A percentile compares a stretch with the other conserved stretches of the same genome.
Evolutionary conservation across 2,329 filamentous ascomycete genomes (phyloP).

Genomic region (Herpotrichia juniperi): DNA sequence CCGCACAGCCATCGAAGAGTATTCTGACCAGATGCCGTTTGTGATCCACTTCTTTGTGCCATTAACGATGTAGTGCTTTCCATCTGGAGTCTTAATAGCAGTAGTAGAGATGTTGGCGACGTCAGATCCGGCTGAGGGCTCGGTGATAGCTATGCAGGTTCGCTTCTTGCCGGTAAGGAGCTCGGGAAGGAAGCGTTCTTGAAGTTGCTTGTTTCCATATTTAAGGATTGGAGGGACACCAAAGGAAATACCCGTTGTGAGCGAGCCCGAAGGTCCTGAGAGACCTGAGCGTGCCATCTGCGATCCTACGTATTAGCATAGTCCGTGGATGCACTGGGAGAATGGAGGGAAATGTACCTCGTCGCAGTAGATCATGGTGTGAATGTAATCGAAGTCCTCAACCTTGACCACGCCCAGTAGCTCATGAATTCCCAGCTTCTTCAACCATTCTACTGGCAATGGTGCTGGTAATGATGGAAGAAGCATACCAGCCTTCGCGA

Average conservation of each 20-base stretch:
- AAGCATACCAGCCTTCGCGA: constrained; percentile 71
- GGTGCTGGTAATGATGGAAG: constrained; percentile 73
- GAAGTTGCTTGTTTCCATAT: constrained; percentile 66
- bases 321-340: too few species aligned
- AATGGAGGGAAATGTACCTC: constrained; percentile 53
- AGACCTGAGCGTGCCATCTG: constrained; percentile 70
- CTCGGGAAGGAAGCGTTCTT: constrained; percentile 71
- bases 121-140: constrained; percentile 75
- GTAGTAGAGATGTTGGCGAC: constrained; percentile 76
- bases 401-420: constrained; percentile 70
- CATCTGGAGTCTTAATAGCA: constrained; percentile 66
- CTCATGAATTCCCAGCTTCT: constrained; percentile 68
- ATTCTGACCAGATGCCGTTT: constrained; percentile 70
- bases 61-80: constrained; percentile 72
- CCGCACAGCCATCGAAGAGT: constrained; percentile 73
- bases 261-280: constrained; percentile 65
- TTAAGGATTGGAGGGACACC: constrained; percentile 75
- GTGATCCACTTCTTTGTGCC: constrained; percentile 76
- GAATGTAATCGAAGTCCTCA: constrained; percentile 76
- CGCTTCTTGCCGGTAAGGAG: constrained; percentile 70
- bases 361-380: constrained; percentile 72
- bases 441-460: constrained; percentile 71
- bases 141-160: constrained; percentile 78
- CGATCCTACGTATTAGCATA: constrained; percentile 4
- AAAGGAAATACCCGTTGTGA: constrained; percentile 75